Evolutionary conservation across 2,329 filamentous ascomycete species (phyloP), one percentile per base, ranked within the genome.

Genomic region (Fusarium graminum): DNA sequence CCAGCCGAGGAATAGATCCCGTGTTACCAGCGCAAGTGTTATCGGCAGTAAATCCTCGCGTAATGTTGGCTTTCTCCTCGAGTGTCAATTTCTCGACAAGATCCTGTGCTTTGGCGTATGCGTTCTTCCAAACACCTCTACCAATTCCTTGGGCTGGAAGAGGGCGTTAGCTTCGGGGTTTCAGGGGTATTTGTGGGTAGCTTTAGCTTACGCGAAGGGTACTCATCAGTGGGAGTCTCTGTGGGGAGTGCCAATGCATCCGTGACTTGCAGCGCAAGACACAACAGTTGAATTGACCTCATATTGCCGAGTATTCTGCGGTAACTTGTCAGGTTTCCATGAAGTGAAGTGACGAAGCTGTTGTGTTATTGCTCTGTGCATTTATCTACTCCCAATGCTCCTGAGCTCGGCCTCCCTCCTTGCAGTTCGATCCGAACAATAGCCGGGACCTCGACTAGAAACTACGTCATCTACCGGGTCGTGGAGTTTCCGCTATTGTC

Each of bases 51-150:
- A 88, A 85, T 39, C 81, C 81, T n/a, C 79, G 74, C 2, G 82
- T 84, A 7, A 83, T 74, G 59, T 84, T 83, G 32, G 78, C 86
- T 72, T 88, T 90, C 72, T 91, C 89, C 13, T 88, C 88, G 3
- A 91, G 75, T 0, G 88, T 91, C 84, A 91, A 86, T 50, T 85
- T 82, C 28, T 78, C 77, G 11, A 90, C 88, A 4, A 91, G 76
- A 2, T 77, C 73, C 32, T 82, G 79, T 3, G 89, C 88, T 63
- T 84, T 86, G 41, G 77, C 76, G 70, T 90, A 90, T 40, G 88
- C 87, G 26, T 80, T 78, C 9, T 80, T 79, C 89, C 89, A 91
- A 28, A 56, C 58, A 2, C 78, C 80, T 45, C 28, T 63, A 4
- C 67, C 69, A 3, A 26, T 16, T 10, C 57, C 64, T 45, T 36